Evolutionary conservation across 1,139 yeast species (phyloP), one percentile per base, ranked within the genome.

Genomic region (Geotrichum carabidarum): DNA sequence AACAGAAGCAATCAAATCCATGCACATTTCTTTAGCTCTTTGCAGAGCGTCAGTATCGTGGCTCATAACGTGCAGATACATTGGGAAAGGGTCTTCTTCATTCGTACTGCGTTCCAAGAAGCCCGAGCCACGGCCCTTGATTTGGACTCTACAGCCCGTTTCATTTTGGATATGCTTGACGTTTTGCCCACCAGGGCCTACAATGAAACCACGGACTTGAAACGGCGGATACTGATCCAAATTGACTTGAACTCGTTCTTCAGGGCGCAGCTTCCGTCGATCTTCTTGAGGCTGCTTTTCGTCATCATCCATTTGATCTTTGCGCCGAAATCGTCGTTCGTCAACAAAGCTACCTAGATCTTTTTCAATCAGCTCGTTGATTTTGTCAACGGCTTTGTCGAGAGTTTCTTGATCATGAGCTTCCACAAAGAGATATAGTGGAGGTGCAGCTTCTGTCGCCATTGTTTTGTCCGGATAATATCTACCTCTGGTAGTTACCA

Each of bases 61-160:
- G 8, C 72, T 72, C 35, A 58, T 47, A 44, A 72, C 59, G 54
- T 66, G 69, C 27, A 72, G 53, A 57, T 64, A 71, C 62, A 70
- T 52, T 4, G 73, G 72, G 37, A 62, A 65, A 50, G 67, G 70
- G 27, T 67, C 68, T 54, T 72, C 75, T 34, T 56, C 53, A 4
- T 68, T 70, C 11, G 72, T 68, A 27, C 59, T 56, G 41, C 64
- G 58, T 44, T 71, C 74, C 37, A 68, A 50, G 57, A 63, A 72
- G 4, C 71, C 71, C 7, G 74, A 68, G 15, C 74, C 74, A 17
- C 64, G 59, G n/a, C 75, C 75, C 57, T 69, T 71, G 47, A 72
- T 61, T 51, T 66, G 71, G 11, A 72, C 70, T 14, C 66, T 58
- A 44, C 70, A 64, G 4, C 68, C 69, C 1, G 75, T 70, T 44